Percentiles rank a stretch among this genome's conserved stretches.
phyloP scores from a whole-genome alignment of 768 basidiomycete genomes.

The Trametes meyenii region DNA sequence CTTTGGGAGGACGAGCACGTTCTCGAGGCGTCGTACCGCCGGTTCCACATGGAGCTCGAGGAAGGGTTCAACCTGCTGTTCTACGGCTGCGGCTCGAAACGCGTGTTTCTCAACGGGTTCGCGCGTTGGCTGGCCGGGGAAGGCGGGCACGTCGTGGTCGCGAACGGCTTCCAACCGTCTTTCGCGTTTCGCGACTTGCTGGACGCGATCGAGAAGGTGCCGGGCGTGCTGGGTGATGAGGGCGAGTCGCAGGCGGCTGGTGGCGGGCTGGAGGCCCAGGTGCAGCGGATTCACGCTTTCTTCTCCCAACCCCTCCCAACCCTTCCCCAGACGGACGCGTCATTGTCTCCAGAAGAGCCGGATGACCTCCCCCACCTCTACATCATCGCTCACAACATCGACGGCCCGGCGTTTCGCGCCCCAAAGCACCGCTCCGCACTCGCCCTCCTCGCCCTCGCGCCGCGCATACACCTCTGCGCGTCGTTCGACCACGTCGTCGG shows the following conservation, averaged over 20 bases:
- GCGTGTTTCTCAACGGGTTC: conserved; percentile 73
- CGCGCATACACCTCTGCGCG: conserved; percentile 78
- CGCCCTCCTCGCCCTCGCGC: conserved; percentile 70
- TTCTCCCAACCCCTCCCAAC: conserved; percentile 41
- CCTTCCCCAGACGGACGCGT: background rate
- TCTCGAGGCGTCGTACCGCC: conserved; percentile 49
- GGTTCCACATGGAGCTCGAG: conserved; percentile 70
- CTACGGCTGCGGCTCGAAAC: conserved; percentile 91
- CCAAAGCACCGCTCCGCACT: conserved; percentile 67
- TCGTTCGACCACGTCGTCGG: conserved; percentile 84
- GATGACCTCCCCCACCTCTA: conserved; percentile 55
- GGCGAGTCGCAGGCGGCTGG: conserved; percentile 39
- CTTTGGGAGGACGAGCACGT: conserved; percentile 29
- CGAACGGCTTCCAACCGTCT: conserved; percentile 28
- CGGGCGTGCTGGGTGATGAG: conserved; percentile 33
- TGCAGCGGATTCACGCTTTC: conserved; percentile 65
- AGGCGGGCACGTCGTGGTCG: conserved; percentile 24
- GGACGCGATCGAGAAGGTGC: conserved; percentile 53
- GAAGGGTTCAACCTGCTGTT: conserved; percentile 88
- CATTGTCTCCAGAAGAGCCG: conserved; percentile 10
- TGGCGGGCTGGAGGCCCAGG: conserved; percentile 59
- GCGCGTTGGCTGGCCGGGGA: conserved; percentile 49
- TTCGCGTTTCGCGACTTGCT: conserved; percentile 45
- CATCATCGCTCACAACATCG: conserved; percentile 89
- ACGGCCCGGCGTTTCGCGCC: conserved; percentile 68